Percentiles rank a stretch among this genome's conserved stretches.
phyloP scores from a whole-genome alignment of 108 stramenopile genomes.

The Seminavis robusta region DNA sequence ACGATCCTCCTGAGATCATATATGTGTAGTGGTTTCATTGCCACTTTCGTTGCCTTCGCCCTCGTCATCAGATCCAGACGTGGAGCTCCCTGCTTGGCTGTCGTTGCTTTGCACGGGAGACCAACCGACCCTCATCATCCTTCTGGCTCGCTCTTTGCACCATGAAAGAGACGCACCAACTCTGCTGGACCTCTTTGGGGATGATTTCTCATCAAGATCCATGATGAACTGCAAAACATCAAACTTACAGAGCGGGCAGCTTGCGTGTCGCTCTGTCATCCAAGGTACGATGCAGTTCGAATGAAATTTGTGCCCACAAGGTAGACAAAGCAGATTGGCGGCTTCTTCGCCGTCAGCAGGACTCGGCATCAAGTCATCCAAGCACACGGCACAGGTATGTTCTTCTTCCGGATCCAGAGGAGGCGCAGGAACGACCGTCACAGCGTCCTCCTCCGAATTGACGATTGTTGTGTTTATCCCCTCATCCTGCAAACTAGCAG shows the following conservation, averaged over 20 bases:
- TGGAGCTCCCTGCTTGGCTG: no score
- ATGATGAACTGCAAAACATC: conserved; percentile 34
- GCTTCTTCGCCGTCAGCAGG: conserved; percentile 63
- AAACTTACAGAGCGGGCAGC: conserved; percentile 80
- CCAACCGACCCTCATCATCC: no score
- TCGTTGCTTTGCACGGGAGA: no score
- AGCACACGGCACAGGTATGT: conserved; percentile 91
- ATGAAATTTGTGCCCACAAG: conserved; percentile 88
- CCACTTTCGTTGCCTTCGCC: no score
- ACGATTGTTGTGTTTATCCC: background rate
- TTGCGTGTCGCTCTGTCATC: conserved; percentile 79
- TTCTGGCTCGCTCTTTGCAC: no score
- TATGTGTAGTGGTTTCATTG: no score
- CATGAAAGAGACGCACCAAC: no score
- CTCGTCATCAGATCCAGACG: no score
- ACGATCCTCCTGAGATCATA: no score
- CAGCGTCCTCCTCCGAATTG: background rate
- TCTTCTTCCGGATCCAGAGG: background rate
- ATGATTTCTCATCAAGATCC: no score
- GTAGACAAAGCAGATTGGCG: conserved; percentile 61
- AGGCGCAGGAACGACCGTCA: background rate
- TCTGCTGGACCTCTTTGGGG: no score
- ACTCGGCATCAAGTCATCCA: conserved; percentile 93
- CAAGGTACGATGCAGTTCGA: conserved; percentile 87
- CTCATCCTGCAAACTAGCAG: background rate